Evolutionary conservation across 1,284 basidiomycete species (phyloP).

Genomic region (Stygiomarasmius scandens): DNA sequence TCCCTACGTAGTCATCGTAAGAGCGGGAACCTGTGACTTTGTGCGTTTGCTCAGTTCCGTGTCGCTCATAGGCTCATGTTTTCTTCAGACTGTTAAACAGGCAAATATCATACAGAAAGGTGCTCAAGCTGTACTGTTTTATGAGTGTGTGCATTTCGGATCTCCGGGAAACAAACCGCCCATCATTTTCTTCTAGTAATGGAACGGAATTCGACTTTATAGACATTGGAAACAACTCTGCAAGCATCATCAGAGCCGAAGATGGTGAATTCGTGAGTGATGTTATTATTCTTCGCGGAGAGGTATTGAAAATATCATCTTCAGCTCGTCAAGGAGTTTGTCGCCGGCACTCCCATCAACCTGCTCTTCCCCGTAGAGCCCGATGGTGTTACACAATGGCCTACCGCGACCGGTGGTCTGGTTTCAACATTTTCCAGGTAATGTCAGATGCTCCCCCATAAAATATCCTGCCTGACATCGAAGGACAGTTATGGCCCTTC

Average conservation of each 20-base stretch:
- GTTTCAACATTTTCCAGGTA: too few species aligned
- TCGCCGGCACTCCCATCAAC: constrained; percentile 22
- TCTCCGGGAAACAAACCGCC: neutral
- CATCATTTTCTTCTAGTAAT: constrained; percentile 26
- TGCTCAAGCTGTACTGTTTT: constrained; percentile 36
- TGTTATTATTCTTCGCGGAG: too few species aligned
- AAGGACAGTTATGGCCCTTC: constrained; percentile 9
- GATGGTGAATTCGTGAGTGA: constrained; percentile 9
- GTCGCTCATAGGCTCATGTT: neutral
- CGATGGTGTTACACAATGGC: constrained; percentile 21
- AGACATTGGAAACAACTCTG: constrained; percentile 30
- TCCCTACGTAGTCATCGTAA: constrained; percentile 43
- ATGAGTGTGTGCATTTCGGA: constrained; percentile 32
- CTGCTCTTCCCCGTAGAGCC: constrained; percentile 40
- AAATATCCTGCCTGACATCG: too few species aligned
- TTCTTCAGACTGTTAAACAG: constrained; percentile 33
- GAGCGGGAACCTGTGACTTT: constrained; percentile 50
- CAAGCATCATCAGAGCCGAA: constrained; percentile 11
- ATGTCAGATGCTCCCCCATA: too few species aligned
- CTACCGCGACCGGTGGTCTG: constrained; percentile 39
- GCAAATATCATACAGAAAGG: constrained; percentile 42
- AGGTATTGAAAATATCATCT: too few species aligned
- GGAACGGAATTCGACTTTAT: constrained; percentile 32
- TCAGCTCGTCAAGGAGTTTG: constrained; percentile 23
- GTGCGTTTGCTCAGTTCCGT: constrained; percentile 22